These are phyloP conservation scores for Gossypium gossypioides DNA, from an alignment of 441 rosid genomes.

Conservation along the genomic window DNA sequence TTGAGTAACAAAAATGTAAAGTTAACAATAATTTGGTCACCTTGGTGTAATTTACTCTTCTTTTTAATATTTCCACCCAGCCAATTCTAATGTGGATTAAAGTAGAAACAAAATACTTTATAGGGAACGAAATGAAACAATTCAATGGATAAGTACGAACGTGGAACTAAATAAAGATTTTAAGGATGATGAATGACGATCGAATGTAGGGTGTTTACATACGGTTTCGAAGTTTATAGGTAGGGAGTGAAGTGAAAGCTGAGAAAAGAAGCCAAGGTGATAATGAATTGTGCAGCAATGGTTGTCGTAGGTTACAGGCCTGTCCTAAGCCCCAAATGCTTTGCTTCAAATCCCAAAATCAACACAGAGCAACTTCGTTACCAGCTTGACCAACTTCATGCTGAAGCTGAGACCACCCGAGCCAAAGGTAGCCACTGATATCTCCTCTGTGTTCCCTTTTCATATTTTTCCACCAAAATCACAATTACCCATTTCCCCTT, in stretches of 20 bases:
- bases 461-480: neutral
- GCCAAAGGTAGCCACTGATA: constrained; percentile 37
- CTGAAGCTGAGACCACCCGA: constrained; percentile 59
- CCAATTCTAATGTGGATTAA: neutral
- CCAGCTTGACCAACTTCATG: constrained; percentile 57
- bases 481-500: neutral
- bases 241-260: neutral
- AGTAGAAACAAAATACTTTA: neutral
- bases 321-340: constrained; percentile 23
- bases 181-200: neutral
- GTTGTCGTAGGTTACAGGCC: constrained; percentile 21
- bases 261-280: constrained; percentile 20
- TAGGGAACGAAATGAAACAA: neutral
- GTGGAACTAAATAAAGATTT: neutral
- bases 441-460: neutral
- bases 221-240: neutral
- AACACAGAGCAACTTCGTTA: constrained; percentile 46
- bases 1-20: no score
- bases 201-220: neutral
- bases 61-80: no score
- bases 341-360: constrained; percentile 21
- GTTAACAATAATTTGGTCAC: no score
- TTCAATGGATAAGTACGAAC: neutral
- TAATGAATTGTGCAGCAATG: constrained; percentile 26
- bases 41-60: no score